Conservation (phyloP, 2,329 filamentous ascomycete species). For the Botrytis medusae region DNA sequence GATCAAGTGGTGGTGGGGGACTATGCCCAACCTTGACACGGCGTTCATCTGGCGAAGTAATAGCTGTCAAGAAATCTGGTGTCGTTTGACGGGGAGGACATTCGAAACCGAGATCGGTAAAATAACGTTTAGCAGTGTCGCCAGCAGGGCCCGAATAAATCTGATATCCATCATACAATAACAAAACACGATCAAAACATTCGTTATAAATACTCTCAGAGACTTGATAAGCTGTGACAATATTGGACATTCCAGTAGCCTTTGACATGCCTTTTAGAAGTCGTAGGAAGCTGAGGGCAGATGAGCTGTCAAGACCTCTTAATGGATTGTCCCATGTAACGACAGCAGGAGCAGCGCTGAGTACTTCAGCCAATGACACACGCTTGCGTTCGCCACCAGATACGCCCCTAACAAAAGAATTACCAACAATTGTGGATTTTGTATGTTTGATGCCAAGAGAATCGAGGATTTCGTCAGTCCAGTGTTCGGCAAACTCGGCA, state of each 20-base stretch:
- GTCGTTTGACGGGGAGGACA: not conserved
- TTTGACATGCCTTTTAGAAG: slow-evolving; percentile 60
- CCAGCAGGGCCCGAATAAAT: not conserved
- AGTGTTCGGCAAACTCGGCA: slow-evolving; percentile 47
- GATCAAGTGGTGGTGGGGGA: not conserved
- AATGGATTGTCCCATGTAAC: slow-evolving; percentile 69
- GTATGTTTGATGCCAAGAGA: slow-evolving; percentile 55
- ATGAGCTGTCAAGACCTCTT: slow-evolving; percentile 63
- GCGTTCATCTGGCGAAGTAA: not conserved
- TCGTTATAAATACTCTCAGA: not conserved
- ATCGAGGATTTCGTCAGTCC: slow-evolving; percentile 34
- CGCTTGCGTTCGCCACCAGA: slow-evolving; percentile 61
- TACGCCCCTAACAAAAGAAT: slow-evolving; percentile 63
- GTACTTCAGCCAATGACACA: slow-evolving; percentile 56
- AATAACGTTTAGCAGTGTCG: not conserved
- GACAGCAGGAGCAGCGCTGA: slow-evolving; percentile 43
- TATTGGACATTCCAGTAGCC: not conserved
- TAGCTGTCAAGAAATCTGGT: not conserved
- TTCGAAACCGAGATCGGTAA: not conserved
- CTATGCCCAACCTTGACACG: not conserved
- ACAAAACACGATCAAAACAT: not conserved
- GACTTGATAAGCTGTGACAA: not conserved
- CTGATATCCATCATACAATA: not conserved
- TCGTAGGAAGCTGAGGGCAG: slow-evolving; percentile 63
- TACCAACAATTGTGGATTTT: slow-evolving; percentile 52